Evolutionary conservation across 768 basidiomycete genomes (phyloP), one percentile per base, ranked within the genome.

Genomic region (Agaricus bisporus): DNA sequence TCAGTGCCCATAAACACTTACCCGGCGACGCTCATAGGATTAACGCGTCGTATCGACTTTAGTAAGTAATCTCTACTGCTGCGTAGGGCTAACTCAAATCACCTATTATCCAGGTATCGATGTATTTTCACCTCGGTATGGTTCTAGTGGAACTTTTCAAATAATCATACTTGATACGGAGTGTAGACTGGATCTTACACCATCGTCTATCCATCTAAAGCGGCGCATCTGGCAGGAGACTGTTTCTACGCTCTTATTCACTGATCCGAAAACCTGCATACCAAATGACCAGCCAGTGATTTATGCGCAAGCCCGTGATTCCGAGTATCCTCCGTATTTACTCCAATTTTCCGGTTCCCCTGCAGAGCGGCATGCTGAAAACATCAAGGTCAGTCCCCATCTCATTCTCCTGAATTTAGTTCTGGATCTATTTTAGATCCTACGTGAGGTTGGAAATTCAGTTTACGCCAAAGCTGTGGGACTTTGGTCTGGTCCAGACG

Each of bases 151-250:
- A 28, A 28, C 9, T 39, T 25, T 43, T 22, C 28, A 29, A 4
- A 12, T 39, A 20, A 11, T 10, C 15, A 20, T 14, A 15, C 5
- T 15, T 41, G 22, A 58, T 42, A 32, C 29, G 43, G 32, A 8
- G 8, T 54, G 4, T 49, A 88, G 86, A 8, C 60, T 88, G 56
- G 82, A 86, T 62, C 66, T 80, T 37, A 79, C 83, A 0, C 57
- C 73, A 2, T 66, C 72, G 0, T 86, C 83, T 0, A 66, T 75
- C 5, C 89, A 91, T 63, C 73, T 78, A 14, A 80, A 73, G 54
- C 77, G 87, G 14, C 77, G 89, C 4, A 85, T 91, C 12, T 88
- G 87, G 86, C 88, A 91, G 63, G 89, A 91, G 66, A 75, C 85
- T 3, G 73, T 90, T 20, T 78, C 84, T 0, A 76, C 83, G 1